Percentiles rank a stretch among this genome's conserved stretches.
Conservation (phyloP, 441 rosid species). For the Pelargonium myrrhifolium region DNA sequence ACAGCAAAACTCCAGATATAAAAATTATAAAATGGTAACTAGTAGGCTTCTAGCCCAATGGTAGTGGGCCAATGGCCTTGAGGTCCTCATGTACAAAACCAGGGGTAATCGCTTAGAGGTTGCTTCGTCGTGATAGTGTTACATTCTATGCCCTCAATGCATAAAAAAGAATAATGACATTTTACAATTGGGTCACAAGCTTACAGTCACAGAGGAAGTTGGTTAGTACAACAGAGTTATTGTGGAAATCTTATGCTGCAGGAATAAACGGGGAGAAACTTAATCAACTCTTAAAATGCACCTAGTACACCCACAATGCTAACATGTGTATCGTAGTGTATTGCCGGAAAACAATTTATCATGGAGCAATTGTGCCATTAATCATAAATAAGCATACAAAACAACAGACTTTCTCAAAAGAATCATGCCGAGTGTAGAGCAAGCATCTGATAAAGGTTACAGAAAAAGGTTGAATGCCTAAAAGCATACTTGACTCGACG, state of each 20-base stretch:
- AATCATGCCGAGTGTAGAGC: not conserved
- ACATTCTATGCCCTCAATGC: too few species aligned
- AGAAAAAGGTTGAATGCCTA: not conserved
- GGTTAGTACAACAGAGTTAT: not conserved
- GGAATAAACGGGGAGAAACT: not conserved
- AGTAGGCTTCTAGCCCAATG: not conserved
- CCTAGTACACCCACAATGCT: not conserved
- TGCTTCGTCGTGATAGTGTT: too few species aligned
- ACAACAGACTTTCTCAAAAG: conserved; percentile 1
- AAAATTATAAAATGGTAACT: not conserved
- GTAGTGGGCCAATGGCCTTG: not conserved
- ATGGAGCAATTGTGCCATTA: not conserved
- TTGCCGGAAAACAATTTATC: conserved; percentile 2
- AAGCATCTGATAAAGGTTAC: conserved; percentile 1
- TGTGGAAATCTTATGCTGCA: not conserved
- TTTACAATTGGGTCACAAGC: not conserved
- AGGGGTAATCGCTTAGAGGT: not conserved
- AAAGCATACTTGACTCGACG: conserved; percentile 48
- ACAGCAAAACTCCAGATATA: not conserved
- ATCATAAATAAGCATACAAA: not conserved
- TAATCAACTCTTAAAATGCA: not conserved
- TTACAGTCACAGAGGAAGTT: not conserved
- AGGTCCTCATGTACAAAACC: not conserved
- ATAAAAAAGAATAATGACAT: too few species aligned
- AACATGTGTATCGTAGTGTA: conserved; percentile 7